Evolutionary conservation across 345 rosid genomes (phyloP).

Genomic region (Excoecaria cochinchinensis): DNA sequence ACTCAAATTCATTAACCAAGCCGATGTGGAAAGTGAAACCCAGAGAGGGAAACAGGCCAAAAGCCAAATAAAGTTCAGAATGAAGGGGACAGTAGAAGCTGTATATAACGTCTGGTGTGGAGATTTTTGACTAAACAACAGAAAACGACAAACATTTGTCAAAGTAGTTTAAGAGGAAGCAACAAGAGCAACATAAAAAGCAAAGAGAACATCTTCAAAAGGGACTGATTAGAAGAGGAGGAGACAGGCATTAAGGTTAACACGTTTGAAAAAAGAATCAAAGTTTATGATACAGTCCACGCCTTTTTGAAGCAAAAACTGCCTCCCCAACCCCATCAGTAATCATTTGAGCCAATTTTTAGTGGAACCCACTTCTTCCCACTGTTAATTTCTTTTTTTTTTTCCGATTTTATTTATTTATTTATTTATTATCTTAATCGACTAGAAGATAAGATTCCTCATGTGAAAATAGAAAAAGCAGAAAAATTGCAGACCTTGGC

Average conservation of each 20-base stretch:
- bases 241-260: neutral
- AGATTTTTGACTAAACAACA: conserved; percentile 14
- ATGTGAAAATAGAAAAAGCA: neutral
- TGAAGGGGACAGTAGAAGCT: neutral
- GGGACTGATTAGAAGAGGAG: neutral
- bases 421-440: neutral
- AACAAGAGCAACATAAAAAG: neutral
- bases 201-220: neutral
- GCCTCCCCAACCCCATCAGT: neutral
- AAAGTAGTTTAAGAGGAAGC: neutral
- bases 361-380: conserved; percentile 8
- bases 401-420: neutral
- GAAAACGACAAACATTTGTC: conserved; percentile 14
- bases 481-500: no score
- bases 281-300: neutral
- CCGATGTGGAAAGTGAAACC: conserved; percentile 22
- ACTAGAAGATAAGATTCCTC: neutral
- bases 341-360: neutral
- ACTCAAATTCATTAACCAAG: conserved; percentile 3
- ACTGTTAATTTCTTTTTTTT: no score
- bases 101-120: neutral
- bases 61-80: conserved; percentile 5
- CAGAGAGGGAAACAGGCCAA: conserved; percentile 10
- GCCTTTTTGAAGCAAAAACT: neutral
- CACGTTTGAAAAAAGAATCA: neutral